Evolutionary conservation across 768 basidiomycete genomes (phyloP), one percentile per base, ranked within the genome.

Genomic region (Leccinum ochraceum): DNA sequence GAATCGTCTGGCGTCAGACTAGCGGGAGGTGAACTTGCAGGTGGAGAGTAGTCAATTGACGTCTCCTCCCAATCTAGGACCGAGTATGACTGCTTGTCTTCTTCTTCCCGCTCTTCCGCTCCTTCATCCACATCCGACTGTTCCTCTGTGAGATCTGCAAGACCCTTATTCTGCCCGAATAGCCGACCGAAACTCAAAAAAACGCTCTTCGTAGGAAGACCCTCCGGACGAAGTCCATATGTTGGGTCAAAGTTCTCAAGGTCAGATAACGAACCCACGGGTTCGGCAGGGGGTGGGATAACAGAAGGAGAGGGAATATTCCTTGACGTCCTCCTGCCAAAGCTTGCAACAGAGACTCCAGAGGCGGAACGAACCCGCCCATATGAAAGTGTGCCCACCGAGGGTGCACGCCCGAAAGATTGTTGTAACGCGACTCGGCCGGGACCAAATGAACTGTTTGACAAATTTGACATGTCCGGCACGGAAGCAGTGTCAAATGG

Each of bases 211-310:
- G 83, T 82, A 0, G 95, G 95, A 2, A 96, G 79, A 2, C 92
- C 91, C 69, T 98, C 95, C 0, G 94, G 94, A 26, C 96, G 88
- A 13, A 98, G 78, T 16, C 96, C 96, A 69, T 99, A 98, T 0
- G 96, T 98, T 1, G 95, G 96, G 68, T 98, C 96, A 73, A 92
- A 97, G 62, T 91, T 87, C 75, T 97, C 95, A 34, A 94, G 69
- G 26, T 80, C 79, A 6, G 77, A 74, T 58, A 74, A 71, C 56
- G 77, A 63, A 52, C 66, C 62, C 46, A 63, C 59, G 68, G 73
- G 39, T 63, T 75, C 72, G 4, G 58, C 36, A 42, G 46, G 63
- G 42, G 64, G 65, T 61, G 60, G 67, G 61, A 54, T 57, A 20
- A 63, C 65, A 4, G 73, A 62, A 57, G 51, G 60, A 49, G 72